Conservation (phyloP, 371 early-diverging fungal species). For the Mortierella sp. region DNA sequence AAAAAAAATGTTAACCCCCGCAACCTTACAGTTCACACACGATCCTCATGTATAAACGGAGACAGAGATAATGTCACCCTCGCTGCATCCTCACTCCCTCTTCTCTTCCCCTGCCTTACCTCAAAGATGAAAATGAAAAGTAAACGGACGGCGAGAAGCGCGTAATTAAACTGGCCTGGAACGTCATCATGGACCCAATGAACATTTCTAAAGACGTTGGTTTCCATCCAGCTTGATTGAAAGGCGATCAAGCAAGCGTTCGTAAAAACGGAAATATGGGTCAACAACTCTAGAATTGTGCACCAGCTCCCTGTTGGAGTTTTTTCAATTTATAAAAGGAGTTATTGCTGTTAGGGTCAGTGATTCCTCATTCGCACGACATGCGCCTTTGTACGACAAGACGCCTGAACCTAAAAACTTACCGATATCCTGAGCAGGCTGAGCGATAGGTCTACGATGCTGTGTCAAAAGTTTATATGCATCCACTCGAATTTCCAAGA, state of each 20-base stretch:
- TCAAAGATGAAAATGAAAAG: conserved; percentile 65
- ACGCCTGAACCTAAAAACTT: neutral
- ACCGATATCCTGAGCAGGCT: conserved; percentile 61
- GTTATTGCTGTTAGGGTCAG: neutral
- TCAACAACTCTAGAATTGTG: conserved; percentile 57
- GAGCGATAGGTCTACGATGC: conserved; percentile 61
- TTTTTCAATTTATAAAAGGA: neutral
- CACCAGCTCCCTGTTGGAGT: conserved; percentile 59
- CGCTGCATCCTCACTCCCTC: neutral
- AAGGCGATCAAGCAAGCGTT: conserved; percentile 72
- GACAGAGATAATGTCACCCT: neutral
- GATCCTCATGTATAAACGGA: neutral
- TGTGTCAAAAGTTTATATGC: conserved; percentile 57
- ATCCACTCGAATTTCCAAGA: conserved; percentile 67
- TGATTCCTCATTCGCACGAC: no score
- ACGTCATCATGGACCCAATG: conserved; percentile 35
- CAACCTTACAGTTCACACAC: no score
- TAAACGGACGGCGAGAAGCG: conserved; percentile 53
- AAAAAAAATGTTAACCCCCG: neutral
- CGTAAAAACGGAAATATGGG: conserved; percentile 61
- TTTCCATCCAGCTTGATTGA: conserved; percentile 56
- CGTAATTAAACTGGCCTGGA: conserved; percentile 5
- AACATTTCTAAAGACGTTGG: conserved; percentile 21
- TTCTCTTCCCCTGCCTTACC: conserved; percentile 23
- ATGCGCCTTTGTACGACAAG: neutral